phyloP scores from a whole-genome alignment of 495 filamentous ascomycete genomes.

The Annulohypoxylon bovei region DNA sequence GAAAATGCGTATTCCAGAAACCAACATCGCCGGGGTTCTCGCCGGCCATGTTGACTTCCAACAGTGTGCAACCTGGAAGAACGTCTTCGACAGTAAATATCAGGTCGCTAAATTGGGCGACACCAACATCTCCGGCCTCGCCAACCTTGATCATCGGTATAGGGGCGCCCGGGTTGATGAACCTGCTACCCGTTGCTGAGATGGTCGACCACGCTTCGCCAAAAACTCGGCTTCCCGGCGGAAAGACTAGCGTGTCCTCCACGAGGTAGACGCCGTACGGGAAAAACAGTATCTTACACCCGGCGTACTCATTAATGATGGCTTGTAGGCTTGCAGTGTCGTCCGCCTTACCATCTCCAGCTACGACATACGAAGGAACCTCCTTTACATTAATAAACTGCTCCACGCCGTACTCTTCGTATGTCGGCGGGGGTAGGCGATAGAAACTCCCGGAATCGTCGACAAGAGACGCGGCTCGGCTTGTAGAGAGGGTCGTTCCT shows the following conservation, averaged over 20 bases:
- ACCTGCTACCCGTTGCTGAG: constrained; percentile 1
- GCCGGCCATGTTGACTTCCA: constrained; percentile 6
- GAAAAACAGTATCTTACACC: not conserved
- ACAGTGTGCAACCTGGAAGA: constrained; percentile 1
- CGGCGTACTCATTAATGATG: not conserved
- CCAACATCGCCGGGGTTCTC: constrained; percentile 7
- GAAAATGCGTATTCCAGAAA: constrained; percentile 2
- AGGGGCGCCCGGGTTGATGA: not conserved
- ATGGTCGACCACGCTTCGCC: constrained; percentile 5
- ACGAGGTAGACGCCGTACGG: not conserved
- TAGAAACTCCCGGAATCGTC: constrained; percentile 1
- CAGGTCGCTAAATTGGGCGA: not conserved
- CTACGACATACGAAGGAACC: not conserved
- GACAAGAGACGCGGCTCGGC: not conserved
- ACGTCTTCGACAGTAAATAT: not conserved
- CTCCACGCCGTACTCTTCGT: not conserved
- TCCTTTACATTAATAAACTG: constrained; percentile 2
- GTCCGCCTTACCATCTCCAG: constrained; percentile 1
- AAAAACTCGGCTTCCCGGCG: not conserved
- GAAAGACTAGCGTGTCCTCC: not conserved
- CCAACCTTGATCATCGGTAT: constrained; percentile 2
- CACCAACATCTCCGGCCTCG: not conserved
- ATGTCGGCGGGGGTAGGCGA: not conserved
- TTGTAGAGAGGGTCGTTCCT: not conserved
- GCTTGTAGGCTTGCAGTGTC: not conserved